Base-by-base conservation (phyloP, 495 filamentous ascomycete species). In the Annulohypoxylon stygium region DNA sequence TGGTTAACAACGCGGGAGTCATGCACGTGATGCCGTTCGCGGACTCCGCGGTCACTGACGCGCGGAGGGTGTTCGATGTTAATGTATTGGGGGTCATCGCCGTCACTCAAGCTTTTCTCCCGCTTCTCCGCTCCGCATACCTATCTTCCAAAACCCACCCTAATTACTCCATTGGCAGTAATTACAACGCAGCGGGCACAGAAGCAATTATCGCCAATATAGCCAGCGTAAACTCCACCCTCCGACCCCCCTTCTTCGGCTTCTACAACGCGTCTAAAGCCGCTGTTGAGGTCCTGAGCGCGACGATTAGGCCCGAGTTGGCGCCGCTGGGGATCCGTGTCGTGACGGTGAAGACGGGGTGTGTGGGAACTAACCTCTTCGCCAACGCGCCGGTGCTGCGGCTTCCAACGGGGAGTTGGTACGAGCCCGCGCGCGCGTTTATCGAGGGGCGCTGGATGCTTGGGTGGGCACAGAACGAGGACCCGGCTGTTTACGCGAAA, bases 1-100 rank as follows among this genome's bases (percentile, higher is more conserved):
- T 90, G 1, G 78, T 90, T 47, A 90, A 90, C 74, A 90, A 90
- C 71, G 86, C 88, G 55, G 88, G 85, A 8, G 54, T 73, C 14
- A 70, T 76, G 57, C 81, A 81, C 43, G 68, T 69, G 59, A 82
- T 84, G 75, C 85, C 81, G 20, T 75, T 87, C 41, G 60, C 84
- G 1, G 88, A 91, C 74, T 76, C 83, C 4, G 78, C 83, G 36
- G 50, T 89, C 2, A 80, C 79, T 2, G 79, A 70, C 1, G 84
- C 81, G 0, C 83, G 83, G 61, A 71, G 74, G 1, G 66, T 89
- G 0, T 88, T 87, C 70, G 85, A 90, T 14, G 76, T 84, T 36
- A 90, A 91, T 66, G 81, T 91, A 25, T 85, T 87, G 70, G 83
- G 80, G 10, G 72, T 81, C 1, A 75, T 90, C 43, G 79, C 80